Evolutionary conservation across 2,329 filamentous ascomycete species (phyloP), one percentile per base, ranked within the genome.

Genomic region (Dendryphion nanum): DNA sequence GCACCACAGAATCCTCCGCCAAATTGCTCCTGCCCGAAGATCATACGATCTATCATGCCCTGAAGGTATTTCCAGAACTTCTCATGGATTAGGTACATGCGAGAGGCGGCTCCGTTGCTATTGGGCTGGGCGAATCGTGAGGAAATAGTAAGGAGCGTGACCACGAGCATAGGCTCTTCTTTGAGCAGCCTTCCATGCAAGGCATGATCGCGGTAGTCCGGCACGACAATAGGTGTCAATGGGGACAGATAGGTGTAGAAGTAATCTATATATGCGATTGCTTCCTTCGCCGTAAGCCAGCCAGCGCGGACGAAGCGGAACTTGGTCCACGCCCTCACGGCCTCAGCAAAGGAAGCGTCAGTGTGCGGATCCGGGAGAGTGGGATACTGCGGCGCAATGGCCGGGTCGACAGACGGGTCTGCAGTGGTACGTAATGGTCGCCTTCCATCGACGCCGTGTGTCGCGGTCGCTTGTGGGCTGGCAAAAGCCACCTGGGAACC

Each of bases 11-110:
- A 89, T 13, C 87, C 89, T 18, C 88, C 88, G 19, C 89, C 91
- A 57, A 96, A 96, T 36, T 94, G 89, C 64, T 97, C 91, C 61
- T 96, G 91, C 6, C 90, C 93, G 86, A 89, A 97, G 24, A 97
- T 82, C 50, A 95, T 86, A 21, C 91, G 82, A 65, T 95, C 89
- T 49, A 97, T 93, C 86, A 97, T 96, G 41, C 89, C 86, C 35
- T 90, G 84, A 19, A 97, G 77, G 59, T 96, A 95, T 19, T 83
- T 87, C 93, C 93, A 98, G 4, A 97, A 78, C 64, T 94, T 89
- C 55, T 96, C 89, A 51, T 97, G 93, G 38, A 98, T 95, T 33
- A 89, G 85, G 55, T 93, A 88, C 0, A 89, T 88, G 35, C 93
- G 82, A 33, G 88, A 94, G 45, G 83, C 77, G 1, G 87, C 85